phyloP scores from a whole-genome alignment of 106 monocot species.

The Dendrobium chrysotoxum region DNA sequence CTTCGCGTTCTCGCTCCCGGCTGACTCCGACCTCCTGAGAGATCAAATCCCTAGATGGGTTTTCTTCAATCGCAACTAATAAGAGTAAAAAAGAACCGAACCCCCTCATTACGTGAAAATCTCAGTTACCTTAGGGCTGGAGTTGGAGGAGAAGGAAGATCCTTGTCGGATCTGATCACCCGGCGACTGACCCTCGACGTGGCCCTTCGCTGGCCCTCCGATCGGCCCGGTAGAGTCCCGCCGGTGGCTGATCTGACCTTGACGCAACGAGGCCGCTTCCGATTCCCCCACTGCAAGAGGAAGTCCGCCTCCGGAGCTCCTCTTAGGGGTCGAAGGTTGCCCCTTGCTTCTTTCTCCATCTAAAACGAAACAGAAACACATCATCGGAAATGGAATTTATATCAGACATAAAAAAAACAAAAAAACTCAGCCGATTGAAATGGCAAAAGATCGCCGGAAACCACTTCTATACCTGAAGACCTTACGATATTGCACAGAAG shows the following conservation, averaged over 20 bases:
- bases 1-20: constrained; percentile 43
- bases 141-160: constrained; percentile 18
- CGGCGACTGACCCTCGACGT: constrained; percentile 46
- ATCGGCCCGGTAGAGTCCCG: constrained; percentile 19
- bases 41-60: constrained; percentile 9
- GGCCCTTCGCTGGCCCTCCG: constrained; percentile 33
- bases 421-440: background rate
- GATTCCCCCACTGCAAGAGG: constrained; percentile 62
- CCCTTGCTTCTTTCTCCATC: constrained; percentile 25
- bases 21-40: constrained; percentile 47
- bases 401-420: background rate
- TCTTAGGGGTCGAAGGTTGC: constrained; percentile 2
- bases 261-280: constrained; percentile 68
- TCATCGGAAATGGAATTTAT: background rate
- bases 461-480: constrained; percentile 1
- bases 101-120: background rate
- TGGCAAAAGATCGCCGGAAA: background rate
- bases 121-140: constrained; percentile 8
- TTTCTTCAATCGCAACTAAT: background rate
- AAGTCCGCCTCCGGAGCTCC: constrained; percentile 31
- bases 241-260: constrained; percentile 24
- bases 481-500: background rate
- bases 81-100: background rate
- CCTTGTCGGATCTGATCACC: constrained; percentile 32
- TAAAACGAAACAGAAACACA: background rate